Evolutionary conservation across 768 basidiomycete genomes (phyloP).

Genomic region (Auricularia sp.): DNA sequence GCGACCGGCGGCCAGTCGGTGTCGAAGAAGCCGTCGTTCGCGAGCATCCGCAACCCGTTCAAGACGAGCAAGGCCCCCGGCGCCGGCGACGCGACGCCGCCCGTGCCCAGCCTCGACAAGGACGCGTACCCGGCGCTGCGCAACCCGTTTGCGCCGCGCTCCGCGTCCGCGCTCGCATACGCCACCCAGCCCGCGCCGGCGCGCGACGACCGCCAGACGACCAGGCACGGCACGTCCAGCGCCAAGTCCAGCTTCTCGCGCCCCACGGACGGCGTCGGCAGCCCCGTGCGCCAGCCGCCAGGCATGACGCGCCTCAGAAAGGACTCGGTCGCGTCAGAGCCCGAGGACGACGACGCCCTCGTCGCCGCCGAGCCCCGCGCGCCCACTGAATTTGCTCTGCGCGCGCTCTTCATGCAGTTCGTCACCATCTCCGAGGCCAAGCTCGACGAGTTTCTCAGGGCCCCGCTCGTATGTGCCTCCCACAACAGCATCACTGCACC

Average conservation of each 20-base stretch:
- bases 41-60: slow-evolving; percentile 80
- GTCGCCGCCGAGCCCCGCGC: slow-evolving; percentile 58
- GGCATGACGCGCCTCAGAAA: slow-evolving; percentile 49
- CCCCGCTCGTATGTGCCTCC: slow-evolving; percentile 45
- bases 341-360: slow-evolving; percentile 57
- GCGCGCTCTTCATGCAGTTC: slow-evolving; percentile 82
- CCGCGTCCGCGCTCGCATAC: slow-evolving; percentile 62
- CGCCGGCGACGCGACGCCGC: slow-evolving; percentile 45
- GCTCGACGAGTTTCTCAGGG: slow-evolving; percentile 63
- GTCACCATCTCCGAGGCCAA: slow-evolving; percentile 70
- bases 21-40: slow-evolving; percentile 75
- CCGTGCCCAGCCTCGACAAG: slow-evolving; percentile 63
- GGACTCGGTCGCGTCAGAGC: slow-evolving; percentile 18
- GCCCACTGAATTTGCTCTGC: slow-evolving; percentile 80
- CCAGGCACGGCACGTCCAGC: slow-evolving; percentile 20
- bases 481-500: neutral
- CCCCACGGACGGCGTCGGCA: slow-evolving; percentile 9
- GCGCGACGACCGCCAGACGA: slow-evolving; percentile 27
- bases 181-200: slow-evolving; percentile 15
- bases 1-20: slow-evolving; percentile 23
- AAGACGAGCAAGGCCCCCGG: slow-evolving; percentile 48
- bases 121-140: slow-evolving; percentile 62
- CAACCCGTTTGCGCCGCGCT: slow-evolving; percentile 68
- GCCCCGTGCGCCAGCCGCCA: slow-evolving; percentile 45
- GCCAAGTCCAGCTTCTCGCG: slow-evolving; percentile 4